Conservation (phyloP, 768 basidiomycete species). For the Chalciporus pseudorubinellus region DNA sequence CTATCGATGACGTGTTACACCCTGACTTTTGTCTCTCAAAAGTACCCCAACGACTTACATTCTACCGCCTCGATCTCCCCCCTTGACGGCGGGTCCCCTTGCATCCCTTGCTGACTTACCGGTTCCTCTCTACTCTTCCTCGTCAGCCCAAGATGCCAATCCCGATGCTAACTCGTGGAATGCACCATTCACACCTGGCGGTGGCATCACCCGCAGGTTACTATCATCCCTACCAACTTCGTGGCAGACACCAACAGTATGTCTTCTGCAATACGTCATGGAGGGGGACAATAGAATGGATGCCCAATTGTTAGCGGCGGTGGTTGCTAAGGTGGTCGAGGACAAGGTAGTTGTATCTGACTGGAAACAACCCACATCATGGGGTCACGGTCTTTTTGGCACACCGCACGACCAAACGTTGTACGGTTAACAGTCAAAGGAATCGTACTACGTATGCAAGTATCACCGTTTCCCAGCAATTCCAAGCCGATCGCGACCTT, state of each 20-base stretch:
- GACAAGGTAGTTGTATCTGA: slow-evolving; percentile 26
- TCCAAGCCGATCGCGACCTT: slow-evolving; percentile 48
- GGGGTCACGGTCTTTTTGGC: slow-evolving; percentile 62
- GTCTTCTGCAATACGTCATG: slow-evolving; percentile 70
- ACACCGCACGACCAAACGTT: slow-evolving; percentile 70
- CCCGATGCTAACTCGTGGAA: slow-evolving; percentile 26
- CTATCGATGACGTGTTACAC: background rate
- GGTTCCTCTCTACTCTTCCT: slow-evolving; percentile 54
- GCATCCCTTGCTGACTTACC: slow-evolving; percentile 44
- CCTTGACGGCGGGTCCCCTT: slow-evolving; percentile 45
- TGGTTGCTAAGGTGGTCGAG: slow-evolving; percentile 47
- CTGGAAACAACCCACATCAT: slow-evolving; percentile 68
- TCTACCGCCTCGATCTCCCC: slow-evolving; percentile 41
- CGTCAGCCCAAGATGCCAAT: slow-evolving; percentile 37
- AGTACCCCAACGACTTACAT: slow-evolving; percentile 71
- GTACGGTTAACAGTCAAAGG: slow-evolving; percentile 49
- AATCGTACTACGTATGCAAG: slow-evolving; percentile 1
- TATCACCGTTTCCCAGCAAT: slow-evolving; percentile 62
- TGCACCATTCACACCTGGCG: slow-evolving; percentile 76
- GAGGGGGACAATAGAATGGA: slow-evolving; percentile 83
- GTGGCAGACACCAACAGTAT: slow-evolving; percentile 54
- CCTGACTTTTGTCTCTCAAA: background rate
- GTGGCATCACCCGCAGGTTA: slow-evolving; percentile 68
- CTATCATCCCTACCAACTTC: slow-evolving; percentile 52
- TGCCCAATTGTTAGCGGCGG: slow-evolving; percentile 59